phyloP scores from a whole-genome alignment of 2,329 filamentous ascomycete genomes.

The Bimuria novae-zelandiae region DNA sequence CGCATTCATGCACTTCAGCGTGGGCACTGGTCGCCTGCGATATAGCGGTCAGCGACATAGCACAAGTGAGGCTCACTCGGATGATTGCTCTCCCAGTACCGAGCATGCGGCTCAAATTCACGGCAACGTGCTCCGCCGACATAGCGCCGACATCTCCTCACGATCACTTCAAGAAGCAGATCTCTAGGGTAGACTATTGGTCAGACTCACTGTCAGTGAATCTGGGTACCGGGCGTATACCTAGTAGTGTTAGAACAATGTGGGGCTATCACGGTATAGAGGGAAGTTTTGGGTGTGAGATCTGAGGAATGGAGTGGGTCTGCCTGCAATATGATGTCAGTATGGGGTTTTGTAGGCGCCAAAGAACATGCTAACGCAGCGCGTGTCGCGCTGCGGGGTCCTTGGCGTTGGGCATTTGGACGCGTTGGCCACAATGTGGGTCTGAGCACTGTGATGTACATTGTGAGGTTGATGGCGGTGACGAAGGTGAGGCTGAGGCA shows the following conservation, averaged over 20 bases:
- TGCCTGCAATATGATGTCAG: slow-evolving; percentile 4
- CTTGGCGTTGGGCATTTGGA: slow-evolving; percentile 6
- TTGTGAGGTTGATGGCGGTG: not conserved
- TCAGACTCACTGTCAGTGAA: not conserved
- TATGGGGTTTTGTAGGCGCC: slow-evolving; percentile 3
- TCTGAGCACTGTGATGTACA: no score
- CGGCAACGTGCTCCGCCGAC: slow-evolving; percentile 2
- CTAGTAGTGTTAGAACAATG: no score
- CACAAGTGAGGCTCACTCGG: no score
- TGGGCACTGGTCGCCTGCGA: no score
- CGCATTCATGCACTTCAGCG: no score
- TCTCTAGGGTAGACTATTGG: not conserved
- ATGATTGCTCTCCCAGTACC: no score
- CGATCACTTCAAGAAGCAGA: not conserved
- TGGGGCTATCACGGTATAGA: no score
- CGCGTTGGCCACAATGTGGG: not conserved
- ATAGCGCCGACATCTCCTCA: not conserved
- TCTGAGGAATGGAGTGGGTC: slow-evolving; percentile 2
- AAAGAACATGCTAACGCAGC: not conserved
- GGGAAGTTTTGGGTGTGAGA: not conserved
- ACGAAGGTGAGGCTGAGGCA: not conserved
- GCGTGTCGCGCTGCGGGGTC: slow-evolving; percentile 1
- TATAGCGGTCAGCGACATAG: no score
- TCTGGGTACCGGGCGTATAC: not conserved
- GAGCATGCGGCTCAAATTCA: no score